Percentiles rank a stretch among this genome's conserved stretches.
Evolutionary conservation across 345 rosid genomes (phyloP).

Genomic region (Barbarea vulgaris): DNA sequence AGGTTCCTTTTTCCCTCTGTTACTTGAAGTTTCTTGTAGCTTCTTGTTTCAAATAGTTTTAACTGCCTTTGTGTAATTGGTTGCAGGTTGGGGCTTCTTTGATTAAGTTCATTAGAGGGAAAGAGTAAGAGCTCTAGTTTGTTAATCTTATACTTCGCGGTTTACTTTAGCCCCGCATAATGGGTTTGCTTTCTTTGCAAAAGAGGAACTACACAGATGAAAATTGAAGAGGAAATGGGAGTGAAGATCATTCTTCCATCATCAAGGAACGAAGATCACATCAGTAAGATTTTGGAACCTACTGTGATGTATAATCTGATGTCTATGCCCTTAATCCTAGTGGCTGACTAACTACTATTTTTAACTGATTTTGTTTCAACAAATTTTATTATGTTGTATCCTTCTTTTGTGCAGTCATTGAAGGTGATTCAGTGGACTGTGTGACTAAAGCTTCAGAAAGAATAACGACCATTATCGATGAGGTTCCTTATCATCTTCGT

Average conservation of each 20-base stretch:
- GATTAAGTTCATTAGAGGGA: slow-evolving; percentile 70
- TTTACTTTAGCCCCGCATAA: slow-evolving; percentile 10
- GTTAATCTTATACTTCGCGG: slow-evolving; percentile 8
- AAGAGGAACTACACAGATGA: slow-evolving; percentile 69
- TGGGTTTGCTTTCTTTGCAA: slow-evolving; percentile 24
- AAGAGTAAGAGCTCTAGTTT: slow-evolving; percentile 57
- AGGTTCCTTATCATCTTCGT: slow-evolving; percentile 50
- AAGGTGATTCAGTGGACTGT: slow-evolving; percentile 69
- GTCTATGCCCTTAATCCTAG: neutral
- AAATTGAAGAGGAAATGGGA: slow-evolving; percentile 76
- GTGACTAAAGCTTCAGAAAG: slow-evolving; percentile 68
- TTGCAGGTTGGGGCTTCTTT: slow-evolving; percentile 84
- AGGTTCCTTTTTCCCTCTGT: slow-evolving; percentile 44
- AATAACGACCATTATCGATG: slow-evolving; percentile 58
- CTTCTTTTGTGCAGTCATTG: slow-evolving; percentile 53
- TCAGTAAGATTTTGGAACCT: slow-evolving; percentile 52
- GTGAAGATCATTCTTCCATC: slow-evolving; percentile 71
- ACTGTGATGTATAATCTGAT: neutral
- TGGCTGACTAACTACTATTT: slow-evolving; percentile 7
- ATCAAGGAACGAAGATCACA: slow-evolving; percentile 64
- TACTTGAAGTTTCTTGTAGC: slow-evolving; percentile 1
- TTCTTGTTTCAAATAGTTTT: neutral
- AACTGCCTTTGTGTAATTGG: slow-evolving; percentile 1
- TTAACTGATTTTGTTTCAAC: slow-evolving; percentile 5
- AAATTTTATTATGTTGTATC: slow-evolving; percentile 1